A percentile compares a stretch with the other conserved stretches of the same genome.
phyloP scores from a whole-genome alignment of 257 asterid genomes.

The Primulina huaijiensis region DNA sequence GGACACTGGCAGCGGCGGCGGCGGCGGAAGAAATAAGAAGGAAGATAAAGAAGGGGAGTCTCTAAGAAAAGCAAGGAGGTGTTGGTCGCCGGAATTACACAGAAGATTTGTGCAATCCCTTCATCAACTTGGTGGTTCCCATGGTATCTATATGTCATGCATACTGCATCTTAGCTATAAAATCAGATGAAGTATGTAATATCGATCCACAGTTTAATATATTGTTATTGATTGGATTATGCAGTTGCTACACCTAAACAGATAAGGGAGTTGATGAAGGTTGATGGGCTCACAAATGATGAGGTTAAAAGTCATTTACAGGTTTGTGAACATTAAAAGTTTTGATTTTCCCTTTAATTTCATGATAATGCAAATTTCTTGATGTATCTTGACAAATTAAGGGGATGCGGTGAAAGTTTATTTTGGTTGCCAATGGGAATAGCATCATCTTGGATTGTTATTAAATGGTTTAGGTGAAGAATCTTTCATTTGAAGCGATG shows the following conservation, averaged over 20 bases:
- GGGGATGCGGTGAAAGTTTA: too few species aligned
- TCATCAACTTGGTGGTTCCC: constrained; percentile 1
- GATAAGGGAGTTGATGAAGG: constrained; percentile 76
- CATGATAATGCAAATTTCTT: neutral
- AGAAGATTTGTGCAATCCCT: neutral
- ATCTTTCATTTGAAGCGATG: constrained; percentile 24
- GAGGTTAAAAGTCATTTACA: constrained; percentile 88
- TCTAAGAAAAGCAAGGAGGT: neutral
- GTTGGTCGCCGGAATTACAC: neutral
- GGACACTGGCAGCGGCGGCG: constrained; percentile 37
- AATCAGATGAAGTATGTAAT: neutral
- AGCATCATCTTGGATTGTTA: constrained; percentile 16
- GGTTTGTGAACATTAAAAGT: constrained; percentile 35
- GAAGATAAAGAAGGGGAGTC: neutral
- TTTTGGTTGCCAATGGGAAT: constrained; percentile 9
- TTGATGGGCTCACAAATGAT: constrained; percentile 80
- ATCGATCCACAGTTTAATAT: neutral
- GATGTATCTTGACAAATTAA: too few species aligned
- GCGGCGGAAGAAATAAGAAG: constrained; percentile 7
- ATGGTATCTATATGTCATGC: neutral
- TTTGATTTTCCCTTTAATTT: neutral
- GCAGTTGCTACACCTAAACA: constrained; percentile 87
- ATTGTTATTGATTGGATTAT: constrained; percentile 13
- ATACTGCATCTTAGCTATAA: neutral
- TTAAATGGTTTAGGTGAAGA: constrained; percentile 13